Evolutionary conservation across 371 early-diverging fungal species (phyloP).

Genomic region (Cokeromyces recurvatus): DNA sequence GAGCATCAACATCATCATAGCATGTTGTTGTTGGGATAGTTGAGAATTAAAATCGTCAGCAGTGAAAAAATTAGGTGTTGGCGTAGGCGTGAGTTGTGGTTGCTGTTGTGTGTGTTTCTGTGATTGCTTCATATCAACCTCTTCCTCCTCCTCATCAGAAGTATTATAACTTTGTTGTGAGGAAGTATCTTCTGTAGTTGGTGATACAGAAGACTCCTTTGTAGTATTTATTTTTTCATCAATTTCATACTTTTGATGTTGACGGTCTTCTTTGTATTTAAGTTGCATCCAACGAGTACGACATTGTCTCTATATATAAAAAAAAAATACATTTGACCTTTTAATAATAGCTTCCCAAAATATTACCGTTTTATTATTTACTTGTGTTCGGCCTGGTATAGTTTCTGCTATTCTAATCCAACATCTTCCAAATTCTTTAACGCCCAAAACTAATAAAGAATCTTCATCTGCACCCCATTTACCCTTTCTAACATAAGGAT

Average conservation of each 20-base stretch:
- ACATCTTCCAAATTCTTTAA: conserved; percentile 47
- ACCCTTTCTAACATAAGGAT: conserved; percentile 64
- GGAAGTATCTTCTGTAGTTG: conserved; percentile 19
- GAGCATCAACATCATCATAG: too few species aligned
- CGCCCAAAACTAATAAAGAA: conserved; percentile 44
- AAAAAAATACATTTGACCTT: too few species aligned
- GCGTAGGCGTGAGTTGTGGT: too few species aligned
- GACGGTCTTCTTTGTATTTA: conserved; percentile 45
- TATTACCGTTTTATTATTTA: too few species aligned
- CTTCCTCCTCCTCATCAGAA: conserved; percentile 23
- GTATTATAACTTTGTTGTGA: conserved; percentile 20
- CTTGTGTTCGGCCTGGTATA: conserved; percentile 65
- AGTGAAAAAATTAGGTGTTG: too few species aligned
- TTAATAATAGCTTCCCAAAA: too few species aligned
- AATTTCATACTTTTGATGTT: conserved; percentile 16
- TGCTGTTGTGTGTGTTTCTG: too few species aligned
- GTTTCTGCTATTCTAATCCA: conserved; percentile 73
- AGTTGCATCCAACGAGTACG: conserved; percentile 68
- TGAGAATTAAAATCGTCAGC: too few species aligned
- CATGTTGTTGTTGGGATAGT: too few species aligned
- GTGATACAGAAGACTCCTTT: too few species aligned
- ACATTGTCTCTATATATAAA: conserved; percentile 71
- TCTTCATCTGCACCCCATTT: conserved; percentile 70
- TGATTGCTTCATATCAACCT: conserved; percentile 1
- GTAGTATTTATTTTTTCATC: conserved; percentile 3